Base-by-base conservation (phyloP, 345 rosid species). In the Syzygium jambos region DNA sequence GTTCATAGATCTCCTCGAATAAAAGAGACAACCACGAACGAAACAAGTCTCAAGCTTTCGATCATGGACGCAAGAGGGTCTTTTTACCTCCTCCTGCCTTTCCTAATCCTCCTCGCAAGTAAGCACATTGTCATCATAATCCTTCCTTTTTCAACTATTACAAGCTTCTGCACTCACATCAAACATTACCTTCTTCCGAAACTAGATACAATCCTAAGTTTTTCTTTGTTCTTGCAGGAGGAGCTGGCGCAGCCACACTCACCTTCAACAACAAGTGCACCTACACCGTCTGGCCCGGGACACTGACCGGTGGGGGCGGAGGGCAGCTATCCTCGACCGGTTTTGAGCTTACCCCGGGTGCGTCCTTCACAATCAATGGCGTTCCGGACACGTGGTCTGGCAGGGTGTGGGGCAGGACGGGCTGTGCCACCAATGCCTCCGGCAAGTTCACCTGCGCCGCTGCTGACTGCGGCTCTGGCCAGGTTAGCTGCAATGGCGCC, bases 381-480 rank as follows among this genome's bases (percentile, higher is more conserved):
- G 86, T 89, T 34, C 87, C 90, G 1, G 78, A 86, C 4, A 87
- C 90, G 4, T 92, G 90, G 91, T 85, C 85, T 4, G 94, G 94
- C 55, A 89, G 93, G 5, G 65, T 91, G 16, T 92, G 94, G 94
- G 93, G 83, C 30, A 89, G 93, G 54, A 88, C 92, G 2, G 56
- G 23, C 1, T 91, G 93, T 82, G 51, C 89, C 82, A 52, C 86
- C 1, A 88, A 86, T 85, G 51, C 82, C 55, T 46, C 90, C 5
- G 89, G 92, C 21, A 89, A 30, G 82, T 91, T 91, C 89, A 86
- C 61, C 14, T 92, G 93, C 30, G 84, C 41, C 21, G 87, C 93
- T 1, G 94, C 84, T 0, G 94, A 92, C 41, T 92, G 93, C 14
- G 93, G 86, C 51, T 86, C 92, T 15, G 93, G 91, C 43, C 88